A percentile compares a stretch with the other conserved stretches of the same genome.
Conservation (phyloP, 345 rosid genomes). For the Draba incana region DNA sequence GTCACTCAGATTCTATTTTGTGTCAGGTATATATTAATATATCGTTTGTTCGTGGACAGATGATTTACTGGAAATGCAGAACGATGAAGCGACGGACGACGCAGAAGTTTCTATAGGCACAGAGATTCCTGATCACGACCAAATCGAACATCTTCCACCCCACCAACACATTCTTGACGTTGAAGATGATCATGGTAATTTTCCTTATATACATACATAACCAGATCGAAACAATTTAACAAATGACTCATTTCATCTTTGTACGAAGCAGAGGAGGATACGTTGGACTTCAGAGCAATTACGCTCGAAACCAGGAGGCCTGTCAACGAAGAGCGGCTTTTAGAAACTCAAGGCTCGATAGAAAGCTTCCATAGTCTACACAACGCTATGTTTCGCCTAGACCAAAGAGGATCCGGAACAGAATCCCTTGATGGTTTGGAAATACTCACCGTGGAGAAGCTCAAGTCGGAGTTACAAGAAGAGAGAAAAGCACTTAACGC, state of each 20-base stretch:
- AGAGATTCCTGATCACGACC: slow-evolving; percentile 83
- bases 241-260: too few relatives aligned
- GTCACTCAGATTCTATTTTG: too few relatives aligned
- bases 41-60: slow-evolving; percentile 35
- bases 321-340: slow-evolving; percentile 65
- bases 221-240: too few relatives aligned
- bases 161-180: slow-evolving; percentile 40
- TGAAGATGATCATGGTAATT: slow-evolving; percentile 29
- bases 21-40: neutral
- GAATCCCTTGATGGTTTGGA: slow-evolving; percentile 70
- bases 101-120: slow-evolving; percentile 83
- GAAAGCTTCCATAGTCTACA: slow-evolving; percentile 63
- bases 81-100: slow-evolving; percentile 66
- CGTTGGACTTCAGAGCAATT: slow-evolving; percentile 52
- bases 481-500: slow-evolving; percentile 74
- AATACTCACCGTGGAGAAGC: slow-evolving; percentile 59
- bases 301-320: slow-evolving; percentile 43
- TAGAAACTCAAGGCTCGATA: slow-evolving; percentile 59
- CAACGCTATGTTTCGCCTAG: slow-evolving; percentile 57
- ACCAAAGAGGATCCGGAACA: slow-evolving; percentile 54
- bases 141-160: slow-evolving; percentile 51
- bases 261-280: slow-evolving; percentile 37
- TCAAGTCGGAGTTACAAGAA: slow-evolving; percentile 60
- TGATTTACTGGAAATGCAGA: slow-evolving; percentile 46
- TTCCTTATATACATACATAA: neutral